Conservation (phyloP, 225 moss, liverwort and hornwort species). For the Pleurozium schreberi region DNA sequence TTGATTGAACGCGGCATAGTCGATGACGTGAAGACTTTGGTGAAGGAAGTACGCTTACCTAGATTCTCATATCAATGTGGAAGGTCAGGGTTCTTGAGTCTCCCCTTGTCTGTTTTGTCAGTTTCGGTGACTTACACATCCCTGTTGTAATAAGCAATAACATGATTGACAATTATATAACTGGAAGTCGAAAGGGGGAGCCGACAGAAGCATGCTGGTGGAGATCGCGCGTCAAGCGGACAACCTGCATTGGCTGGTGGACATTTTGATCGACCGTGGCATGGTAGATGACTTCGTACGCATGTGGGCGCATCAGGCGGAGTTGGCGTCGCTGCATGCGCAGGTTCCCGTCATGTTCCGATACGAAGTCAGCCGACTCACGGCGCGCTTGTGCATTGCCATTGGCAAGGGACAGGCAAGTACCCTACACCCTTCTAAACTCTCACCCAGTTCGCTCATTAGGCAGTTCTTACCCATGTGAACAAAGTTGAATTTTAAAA, state of each 20-base stretch:
- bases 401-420: slow-evolving; percentile 78
- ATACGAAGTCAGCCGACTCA: slow-evolving; percentile 82
- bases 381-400: slow-evolving; percentile 75
- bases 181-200: slow-evolving; percentile 44
- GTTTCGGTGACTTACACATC: neutral
- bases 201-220: slow-evolving; percentile 41
- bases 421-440: too few relatives aligned
- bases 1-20: too few relatives aligned
- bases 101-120: too few relatives aligned
- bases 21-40: too few relatives aligned
- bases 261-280: slow-evolving; percentile 66
- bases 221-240: slow-evolving; percentile 74
- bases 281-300: slow-evolving; percentile 68
- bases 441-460: too few relatives aligned
- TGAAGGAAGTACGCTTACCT: neutral
- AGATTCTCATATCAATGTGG: neutral
- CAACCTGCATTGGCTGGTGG: slow-evolving; percentile 78
- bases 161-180: neutral
- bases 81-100: too few relatives aligned
- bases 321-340: slow-evolving; percentile 64
- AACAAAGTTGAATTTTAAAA: too few relatives aligned
- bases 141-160: neutral
- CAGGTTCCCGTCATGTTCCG: slow-evolving; percentile 86
- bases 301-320: slow-evolving; percentile 80
- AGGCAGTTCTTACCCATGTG: neutral